Base-by-base conservation (phyloP, 768 basidiomycete genomes). In the Daedaleopsis sinensis region DNA sequence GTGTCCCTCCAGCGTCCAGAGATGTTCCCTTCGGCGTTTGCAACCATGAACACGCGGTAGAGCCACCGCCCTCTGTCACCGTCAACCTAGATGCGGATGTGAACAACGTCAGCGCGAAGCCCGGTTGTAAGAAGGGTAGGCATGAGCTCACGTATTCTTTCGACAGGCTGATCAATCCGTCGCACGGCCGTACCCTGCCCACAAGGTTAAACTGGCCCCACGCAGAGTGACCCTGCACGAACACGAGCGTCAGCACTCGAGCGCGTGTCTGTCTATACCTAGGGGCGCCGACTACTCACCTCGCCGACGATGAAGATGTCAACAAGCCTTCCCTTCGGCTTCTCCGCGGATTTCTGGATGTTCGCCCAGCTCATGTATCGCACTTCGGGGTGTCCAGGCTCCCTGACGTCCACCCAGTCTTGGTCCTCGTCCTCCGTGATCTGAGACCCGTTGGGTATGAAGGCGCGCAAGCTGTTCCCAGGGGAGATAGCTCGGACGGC, bases 1-100 rank as follows among this genome's bases (percentile, higher is more conserved):
- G 90, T 90, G 68, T 96, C 94, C 63, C 94, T 80, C 94, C 94
- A 96, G 49, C 94, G 80, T 37, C 94, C 94, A 18, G 90, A 86
- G 38, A 94, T 73, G 68, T 87, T 86, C 11, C 90, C 89, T 62
- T 89, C 79, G 18, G 75, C 72, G 58, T 85, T 82, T 8, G 90
- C 91, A 39, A 93, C 82, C 52, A 94, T 78, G 73, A 91, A 94
- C 12, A 92, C 92, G 51, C 93, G 82, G 72, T 95, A 95, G 23
- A 94, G 74, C 93, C 93, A 95, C 67, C 81, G 85, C 12, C 93
- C 93, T 59, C 94, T 80, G 58, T 88, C 88, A 24, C 82, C 85
- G 59, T 85, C 83, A n/a, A 82, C 75, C 89, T 92, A 63, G 19
- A 38, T 16, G 21, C 10, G 21, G n/a, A 13, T 0, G 12, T 32